Base-by-base conservation (phyloP, 2,329 filamentous ascomycete genomes). In the Cytospora schulzeri region DNA sequence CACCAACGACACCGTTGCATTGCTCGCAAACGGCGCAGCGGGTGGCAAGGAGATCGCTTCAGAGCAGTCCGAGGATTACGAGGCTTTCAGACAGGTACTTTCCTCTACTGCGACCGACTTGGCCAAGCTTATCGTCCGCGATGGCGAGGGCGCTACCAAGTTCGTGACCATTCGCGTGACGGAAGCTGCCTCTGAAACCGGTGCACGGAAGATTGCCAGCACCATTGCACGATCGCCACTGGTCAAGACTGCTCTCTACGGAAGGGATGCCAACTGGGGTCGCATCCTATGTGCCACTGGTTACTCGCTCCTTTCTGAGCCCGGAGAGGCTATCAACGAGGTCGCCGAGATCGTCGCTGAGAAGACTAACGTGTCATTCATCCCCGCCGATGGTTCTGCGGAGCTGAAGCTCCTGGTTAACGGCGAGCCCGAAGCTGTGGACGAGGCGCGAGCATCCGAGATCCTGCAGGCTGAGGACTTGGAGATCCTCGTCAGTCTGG, bases 231-330 rank as follows among this genome's bases (percentile, higher is more conserved):
- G 90, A 58, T 97, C 93, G 0, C 92, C 95, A 11, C 86, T 99
- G 15, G 95, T 99, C 71, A 99, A 99, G 83, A 99, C 95, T 0
- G 95, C 95, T 0, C 83, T 99, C 50, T 99, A 99, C 77, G 95
- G 95, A 69, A 92, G 93, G 76, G 95, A 99, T 75, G 95, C 95
- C 22, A 99, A 99, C 81, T 99, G 95, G 95, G 95, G 95, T 38
- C 92, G 95, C 62, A 96, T 99, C 68, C 84, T 98, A 31, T 98
- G 95, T 76, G 94, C 95, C 0, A 93, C 93, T 5, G 95, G 95
- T 3, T 98, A 98, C 75, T 82, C 87, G 17, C 78, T 87, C 55
- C 82, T 89, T 67, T 85, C 83, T 2, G 84, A 86, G 69, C 86
- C 85, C 0, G 85, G 83, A 1, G 76, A 81, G 70, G 77, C 81